These are phyloP conservation scores for Postia placenta DNA, from an alignment of 768 basidiomycete species.

Conservation along the genomic window DNA sequence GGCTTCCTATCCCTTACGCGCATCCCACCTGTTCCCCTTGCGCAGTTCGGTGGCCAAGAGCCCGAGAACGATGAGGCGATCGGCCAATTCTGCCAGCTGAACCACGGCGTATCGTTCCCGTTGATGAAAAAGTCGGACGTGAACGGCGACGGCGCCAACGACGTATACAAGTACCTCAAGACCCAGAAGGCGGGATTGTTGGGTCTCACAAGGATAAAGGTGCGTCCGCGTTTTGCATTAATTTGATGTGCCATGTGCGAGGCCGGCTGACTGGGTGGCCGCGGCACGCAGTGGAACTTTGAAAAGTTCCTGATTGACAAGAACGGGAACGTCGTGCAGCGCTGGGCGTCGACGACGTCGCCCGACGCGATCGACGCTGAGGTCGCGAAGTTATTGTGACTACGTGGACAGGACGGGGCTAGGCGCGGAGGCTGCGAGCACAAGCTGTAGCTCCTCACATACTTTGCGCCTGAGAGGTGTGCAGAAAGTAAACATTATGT, in stretches of 20 bases:
- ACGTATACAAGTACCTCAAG: constrained; percentile 85
- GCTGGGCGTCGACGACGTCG: constrained; percentile 73
- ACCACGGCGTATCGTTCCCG: constrained; percentile 88
- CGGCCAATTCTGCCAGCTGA: constrained; percentile 65
- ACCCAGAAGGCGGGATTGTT: constrained; percentile 66
- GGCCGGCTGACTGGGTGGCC: neutral
- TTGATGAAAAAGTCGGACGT: constrained; percentile 92
- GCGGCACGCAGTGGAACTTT: constrained; percentile 81
- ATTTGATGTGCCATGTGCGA: neutral
- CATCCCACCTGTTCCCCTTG: neutral
- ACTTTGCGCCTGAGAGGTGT: too few species aligned
- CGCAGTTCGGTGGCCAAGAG: constrained; percentile 80
- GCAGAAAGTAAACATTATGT: too few species aligned
- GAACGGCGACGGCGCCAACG: constrained; percentile 80
- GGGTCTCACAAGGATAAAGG: constrained; percentile 72
- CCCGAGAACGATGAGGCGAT: constrained; percentile 77
- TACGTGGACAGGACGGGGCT: constrained; percentile 4
- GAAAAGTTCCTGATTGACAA: constrained; percentile 84
- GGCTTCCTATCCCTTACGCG: neutral
- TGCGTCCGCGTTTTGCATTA: constrained; percentile 21
- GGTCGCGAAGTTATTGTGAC: constrained; percentile 53
- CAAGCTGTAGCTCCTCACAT: too few species aligned
- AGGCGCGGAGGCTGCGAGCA: too few species aligned
- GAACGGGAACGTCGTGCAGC: constrained; percentile 67
- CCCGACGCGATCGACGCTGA: constrained; percentile 58